Evolutionary conservation across 73 alveolate species (phyloP).

Genomic region (Symbiodinium natans): DNA sequence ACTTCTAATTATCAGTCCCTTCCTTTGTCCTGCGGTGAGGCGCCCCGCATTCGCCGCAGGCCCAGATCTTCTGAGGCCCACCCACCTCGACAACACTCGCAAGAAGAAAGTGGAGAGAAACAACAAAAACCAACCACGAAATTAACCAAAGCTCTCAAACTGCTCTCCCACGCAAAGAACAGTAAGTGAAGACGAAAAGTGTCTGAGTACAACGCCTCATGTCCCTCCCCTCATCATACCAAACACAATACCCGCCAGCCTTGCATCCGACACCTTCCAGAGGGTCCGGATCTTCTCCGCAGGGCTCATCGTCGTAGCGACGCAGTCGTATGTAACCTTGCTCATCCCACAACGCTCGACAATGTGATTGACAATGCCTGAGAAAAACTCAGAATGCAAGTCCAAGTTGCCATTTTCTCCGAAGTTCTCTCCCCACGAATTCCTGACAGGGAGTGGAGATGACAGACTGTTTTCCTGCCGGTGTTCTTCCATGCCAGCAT

Average conservation of each 20-base stretch:
- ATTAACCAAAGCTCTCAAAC: not conserved
- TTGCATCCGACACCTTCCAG: conserved; percentile 52
- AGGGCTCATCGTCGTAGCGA: conserved; percentile 56
- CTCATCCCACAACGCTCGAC: too few species aligned
- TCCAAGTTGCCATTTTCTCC: conserved; percentile 37
- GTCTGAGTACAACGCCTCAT: not conserved
- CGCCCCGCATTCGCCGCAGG: conserved; percentile 88
- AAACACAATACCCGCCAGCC: not conserved
- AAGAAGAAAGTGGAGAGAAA: not conserved
- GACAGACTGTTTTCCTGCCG: too few species aligned
- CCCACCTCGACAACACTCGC: conserved; percentile 12
- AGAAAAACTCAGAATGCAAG: not conserved
- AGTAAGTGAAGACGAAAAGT: not conserved
- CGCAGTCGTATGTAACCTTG: conserved; percentile 68
- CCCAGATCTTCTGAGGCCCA: conserved; percentile 22
- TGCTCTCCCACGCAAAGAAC: not conserved
- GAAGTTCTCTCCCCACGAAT: conserved; percentile 56
- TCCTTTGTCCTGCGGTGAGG: not conserved
- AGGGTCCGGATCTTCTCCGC: conserved; percentile 50
- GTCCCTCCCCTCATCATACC: not conserved
- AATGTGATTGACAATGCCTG: too few species aligned
- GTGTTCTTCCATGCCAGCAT: too few species aligned
- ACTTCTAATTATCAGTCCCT: not conserved
- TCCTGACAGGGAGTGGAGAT: too few species aligned
- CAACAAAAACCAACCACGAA: not conserved